Evolutionary conservation across 768 basidiomycete species (phyloP).

Genomic region (Lactifluus pinguis): DNA sequence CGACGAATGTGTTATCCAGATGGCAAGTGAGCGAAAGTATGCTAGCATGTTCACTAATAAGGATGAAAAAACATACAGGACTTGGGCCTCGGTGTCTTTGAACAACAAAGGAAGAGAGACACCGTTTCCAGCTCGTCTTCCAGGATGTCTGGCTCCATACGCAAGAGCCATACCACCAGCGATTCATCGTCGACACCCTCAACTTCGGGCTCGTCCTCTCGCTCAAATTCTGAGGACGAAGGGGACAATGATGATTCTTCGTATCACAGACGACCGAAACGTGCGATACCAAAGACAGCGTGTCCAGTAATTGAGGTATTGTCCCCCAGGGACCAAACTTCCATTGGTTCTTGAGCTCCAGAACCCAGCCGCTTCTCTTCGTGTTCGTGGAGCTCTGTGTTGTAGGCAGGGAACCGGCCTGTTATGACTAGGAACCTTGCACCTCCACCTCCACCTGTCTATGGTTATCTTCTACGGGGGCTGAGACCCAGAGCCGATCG

Average conservation of each 20-base stretch:
- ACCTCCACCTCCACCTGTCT: no score
- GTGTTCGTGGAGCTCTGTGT: neutral
- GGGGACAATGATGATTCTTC: neutral
- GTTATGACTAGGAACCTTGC: neutral
- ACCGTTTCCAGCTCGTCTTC: slow-evolving; percentile 16
- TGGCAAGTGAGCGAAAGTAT: slow-evolving; percentile 32
- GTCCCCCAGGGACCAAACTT: neutral
- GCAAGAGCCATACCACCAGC: neutral
- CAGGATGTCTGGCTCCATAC: slow-evolving; percentile 1
- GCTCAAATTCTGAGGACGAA: neutral
- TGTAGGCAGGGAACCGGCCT: neutral
- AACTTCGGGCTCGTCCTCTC: neutral
- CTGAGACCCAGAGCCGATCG: neutral
- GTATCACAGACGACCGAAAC: neutral
- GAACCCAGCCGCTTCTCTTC: neutral
- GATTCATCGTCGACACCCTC: neutral
- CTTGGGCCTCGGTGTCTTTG: slow-evolving; percentile 23
- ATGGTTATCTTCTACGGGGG: no score
- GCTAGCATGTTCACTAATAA: neutral
- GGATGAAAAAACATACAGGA: slow-evolving; percentile 9
- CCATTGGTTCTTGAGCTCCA: neutral
- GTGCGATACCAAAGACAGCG: neutral
- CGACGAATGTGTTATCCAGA: slow-evolving; percentile 52
- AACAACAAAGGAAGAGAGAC: slow-evolving; percentile 14
- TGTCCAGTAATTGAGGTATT: slow-evolving; percentile 8